Evolutionary conservation across 2,329 filamentous ascomycete genomes (phyloP).

Genomic region (Alternaria triticimaculans): DNA sequence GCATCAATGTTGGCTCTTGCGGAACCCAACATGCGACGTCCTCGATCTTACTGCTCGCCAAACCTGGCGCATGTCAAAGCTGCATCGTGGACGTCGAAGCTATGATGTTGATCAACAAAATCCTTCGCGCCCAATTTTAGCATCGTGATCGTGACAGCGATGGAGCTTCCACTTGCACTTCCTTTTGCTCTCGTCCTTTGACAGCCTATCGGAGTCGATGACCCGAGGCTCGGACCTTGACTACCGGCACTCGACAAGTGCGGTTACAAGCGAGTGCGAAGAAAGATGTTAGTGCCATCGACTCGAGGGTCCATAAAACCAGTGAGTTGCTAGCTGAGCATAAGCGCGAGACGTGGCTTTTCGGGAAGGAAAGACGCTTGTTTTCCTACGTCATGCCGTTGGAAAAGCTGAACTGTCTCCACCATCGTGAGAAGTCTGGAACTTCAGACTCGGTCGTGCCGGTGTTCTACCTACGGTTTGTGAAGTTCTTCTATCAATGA

Average conservation of each 20-base stretch:
- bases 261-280: background rate
- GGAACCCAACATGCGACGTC: background rate
- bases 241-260: background rate
- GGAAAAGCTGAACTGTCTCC: background rate
- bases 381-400: background rate
- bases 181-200: background rate
- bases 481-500: background rate
- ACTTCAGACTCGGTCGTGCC: background rate
- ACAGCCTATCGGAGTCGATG: background rate
- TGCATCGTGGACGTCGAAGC: background rate
- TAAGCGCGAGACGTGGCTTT: background rate
- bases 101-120: background rate
- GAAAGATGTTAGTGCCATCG: background rate
- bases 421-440: background rate
- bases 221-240: background rate
- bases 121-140: background rate
- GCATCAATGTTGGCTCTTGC: background rate
- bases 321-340: background rate
- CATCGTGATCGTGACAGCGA: background rate
- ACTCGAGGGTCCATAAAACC: background rate
- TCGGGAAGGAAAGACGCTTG: background rate
- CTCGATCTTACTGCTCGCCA: background rate
- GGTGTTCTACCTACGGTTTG: background rate
- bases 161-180: background rate
- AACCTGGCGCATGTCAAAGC: background rate